phyloP scores from a whole-genome alignment of 1,284 basidiomycete genomes.

The Cronartium quercuum region DNA sequence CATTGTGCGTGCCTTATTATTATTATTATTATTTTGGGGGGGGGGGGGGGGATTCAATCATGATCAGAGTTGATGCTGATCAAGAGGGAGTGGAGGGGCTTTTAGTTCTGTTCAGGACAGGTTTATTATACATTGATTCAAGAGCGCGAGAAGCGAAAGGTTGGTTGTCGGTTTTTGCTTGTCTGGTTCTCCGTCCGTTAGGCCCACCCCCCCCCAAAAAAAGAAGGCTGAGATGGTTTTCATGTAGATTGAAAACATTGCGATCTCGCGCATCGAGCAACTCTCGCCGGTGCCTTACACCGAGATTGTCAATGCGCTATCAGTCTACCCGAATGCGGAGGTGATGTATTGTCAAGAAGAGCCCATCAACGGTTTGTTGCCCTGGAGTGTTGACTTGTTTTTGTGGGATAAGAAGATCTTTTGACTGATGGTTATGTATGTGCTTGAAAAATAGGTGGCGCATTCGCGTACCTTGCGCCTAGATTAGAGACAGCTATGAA shows the following conservation, averaged over 20 bases:
- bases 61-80: background rate
- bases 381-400: background rate
- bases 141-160: constrained; percentile 75
- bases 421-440: constrained; percentile 46
- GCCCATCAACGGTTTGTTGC: constrained; percentile 10
- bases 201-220: no score
- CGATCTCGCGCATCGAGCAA: constrained; percentile 90
- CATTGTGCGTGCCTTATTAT: constrained; percentile 59
- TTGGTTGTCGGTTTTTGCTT: background rate
- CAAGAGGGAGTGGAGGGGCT: no score
- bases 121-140: constrained; percentile 84
- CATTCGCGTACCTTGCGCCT: constrained; percentile 74
- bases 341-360: constrained; percentile 79
- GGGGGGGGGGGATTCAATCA: background rate
- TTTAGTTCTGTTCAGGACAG: constrained; percentile 59
- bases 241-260: constrained; percentile 69
- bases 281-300: constrained; percentile 95
- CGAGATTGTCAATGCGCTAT: constrained; percentile 52
- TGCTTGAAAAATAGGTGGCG: constrained; percentile 60
- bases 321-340: constrained; percentile 91
- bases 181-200: no score
- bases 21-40: background rate
- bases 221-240: no score
- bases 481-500: constrained; percentile 52
- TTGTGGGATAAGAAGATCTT: constrained; percentile 40